Base-by-base conservation (phyloP, 176 grass and related monocot genomes). In the Microstegium vimineum region DNA sequence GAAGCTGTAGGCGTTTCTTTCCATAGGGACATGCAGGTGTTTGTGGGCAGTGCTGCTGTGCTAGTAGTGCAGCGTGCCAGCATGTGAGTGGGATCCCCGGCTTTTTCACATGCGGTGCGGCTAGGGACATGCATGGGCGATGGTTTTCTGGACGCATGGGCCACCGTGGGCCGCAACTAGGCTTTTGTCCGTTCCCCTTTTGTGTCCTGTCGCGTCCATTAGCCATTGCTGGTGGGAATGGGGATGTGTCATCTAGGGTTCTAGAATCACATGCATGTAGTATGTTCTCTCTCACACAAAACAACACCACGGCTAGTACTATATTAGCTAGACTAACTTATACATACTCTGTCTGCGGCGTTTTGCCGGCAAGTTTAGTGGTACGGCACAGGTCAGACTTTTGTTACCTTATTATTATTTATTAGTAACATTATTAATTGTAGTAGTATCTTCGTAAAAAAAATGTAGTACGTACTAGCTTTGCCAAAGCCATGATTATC, bases 131-230 rank as follows among this genome's bases (percentile, higher is more conserved):
- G n/a, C n/a, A n/a, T 57, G 80, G 45, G 22, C 28, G 74, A 78
- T 73, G 74, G 35, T 88, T 88, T 79, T 35, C 66, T 34, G 65
- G 66, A 71, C 67, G 71, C 33, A 62, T 38, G 57, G 85, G 62
- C 30, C 10, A 81, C 28, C 71, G 37, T 76, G 78, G 47, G 31
- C 49, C 22, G 64, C 28, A 31, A 30, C 36, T 13, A 71, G 72
- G 51, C 37, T 75, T 62, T 23, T 71, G 32, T 69, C 57, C 54
- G 78, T 46, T 37, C 0, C 28, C 64, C 32, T 62, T 22, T 25
- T 25, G 28, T 76, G 26, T 59, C 52, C 20, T 22, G 52, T 57
- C 52, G 52, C 52, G 52, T 40, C 36, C 40, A 30, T 18, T 47
- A 15, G 25, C 41, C 64, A 49, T 46, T 32, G 5, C 62, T 4